phyloP scores from a whole-genome alignment of 352 stramenopile species.

The Phytophthora hybrid region DNA sequence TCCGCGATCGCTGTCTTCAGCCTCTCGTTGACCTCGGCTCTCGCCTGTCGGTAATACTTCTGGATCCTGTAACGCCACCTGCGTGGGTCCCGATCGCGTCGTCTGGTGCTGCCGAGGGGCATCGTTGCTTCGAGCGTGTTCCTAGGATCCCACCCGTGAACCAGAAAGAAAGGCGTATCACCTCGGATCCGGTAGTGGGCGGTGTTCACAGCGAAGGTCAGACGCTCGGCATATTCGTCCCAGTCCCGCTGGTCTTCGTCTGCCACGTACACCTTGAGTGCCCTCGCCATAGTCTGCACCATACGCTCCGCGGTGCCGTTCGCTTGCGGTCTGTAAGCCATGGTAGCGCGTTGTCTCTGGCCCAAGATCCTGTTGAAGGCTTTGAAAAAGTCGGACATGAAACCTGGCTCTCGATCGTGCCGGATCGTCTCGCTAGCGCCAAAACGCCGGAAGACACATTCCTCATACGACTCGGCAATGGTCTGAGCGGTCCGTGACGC shows the following conservation, averaged over 20 bases:
- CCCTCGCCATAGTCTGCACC: background rate
- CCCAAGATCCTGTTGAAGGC: background rate
- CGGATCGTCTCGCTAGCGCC: background rate
- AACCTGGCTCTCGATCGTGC: background rate
- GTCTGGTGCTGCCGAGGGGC: no score
- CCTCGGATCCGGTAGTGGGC: no score
- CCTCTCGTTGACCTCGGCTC: no score
- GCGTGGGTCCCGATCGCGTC: no score
- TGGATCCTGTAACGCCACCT: no score
- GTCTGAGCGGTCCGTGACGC: background rate
- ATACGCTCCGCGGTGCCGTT: background rate
- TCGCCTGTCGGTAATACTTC: no score
- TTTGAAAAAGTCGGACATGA: background rate
- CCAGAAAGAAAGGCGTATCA: no score
- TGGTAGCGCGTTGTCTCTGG: background rate
- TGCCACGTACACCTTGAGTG: background rate
- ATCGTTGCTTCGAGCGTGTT: no score
- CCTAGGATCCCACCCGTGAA: no score
- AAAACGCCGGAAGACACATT: background rate
- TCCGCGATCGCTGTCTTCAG: no score
- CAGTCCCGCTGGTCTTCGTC: background rate
- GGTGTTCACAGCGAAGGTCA: no score
- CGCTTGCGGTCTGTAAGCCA: background rate
- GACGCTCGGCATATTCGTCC: background rate
- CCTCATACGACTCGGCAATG: background rate